These are phyloP conservation scores for Ogataea pilisensis DNA, from an alignment of 805 yeast species.

Conservation along the genomic window DNA sequence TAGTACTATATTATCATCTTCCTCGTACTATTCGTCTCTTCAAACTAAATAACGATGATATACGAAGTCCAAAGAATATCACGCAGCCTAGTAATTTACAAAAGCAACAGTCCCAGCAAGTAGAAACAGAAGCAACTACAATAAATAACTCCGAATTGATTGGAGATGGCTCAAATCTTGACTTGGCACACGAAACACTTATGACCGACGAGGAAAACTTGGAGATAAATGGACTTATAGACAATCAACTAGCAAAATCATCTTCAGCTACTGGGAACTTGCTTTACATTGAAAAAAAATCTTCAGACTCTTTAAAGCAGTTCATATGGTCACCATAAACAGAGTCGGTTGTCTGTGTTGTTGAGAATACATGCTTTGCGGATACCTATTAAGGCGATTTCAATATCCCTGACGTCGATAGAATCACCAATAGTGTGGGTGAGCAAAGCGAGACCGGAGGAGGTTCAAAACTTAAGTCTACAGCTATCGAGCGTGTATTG, in stretches of 20 bases:
- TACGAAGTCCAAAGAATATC: background rate
- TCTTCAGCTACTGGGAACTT: conserved; percentile 5
- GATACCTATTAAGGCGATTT: conserved; percentile 80
- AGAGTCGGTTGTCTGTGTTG: conserved; percentile 27
- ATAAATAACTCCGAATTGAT: background rate
- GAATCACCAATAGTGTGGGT: conserved; percentile 38
- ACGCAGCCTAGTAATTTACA: background rate
- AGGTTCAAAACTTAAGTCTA: background rate
- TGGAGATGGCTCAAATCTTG: conserved; percentile 8
- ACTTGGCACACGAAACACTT: conserved; percentile 19
- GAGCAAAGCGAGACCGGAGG: background rate
- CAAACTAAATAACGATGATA: conserved; percentile 17
- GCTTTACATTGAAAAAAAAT: conserved; percentile 11
- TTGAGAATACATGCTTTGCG: conserved; percentile 51
- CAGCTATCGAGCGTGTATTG: conserved; percentile 81
- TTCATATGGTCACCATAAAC: conserved; percentile 26
- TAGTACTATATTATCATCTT: conserved; percentile 69
- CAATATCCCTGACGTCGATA: conserved; percentile 62
- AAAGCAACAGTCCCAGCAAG: background rate
- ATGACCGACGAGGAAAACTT: conserved; percentile 25
- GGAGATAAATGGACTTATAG: conserved; percentile 30
- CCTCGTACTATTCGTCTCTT: conserved; percentile 90
- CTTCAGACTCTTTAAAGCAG: conserved; percentile 24
- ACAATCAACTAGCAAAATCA: conserved; percentile 10
- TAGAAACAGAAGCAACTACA: background rate